Conservation (phyloP, 2,329 filamentous ascomycete species). For the Sporothrix curviconia region DNA sequence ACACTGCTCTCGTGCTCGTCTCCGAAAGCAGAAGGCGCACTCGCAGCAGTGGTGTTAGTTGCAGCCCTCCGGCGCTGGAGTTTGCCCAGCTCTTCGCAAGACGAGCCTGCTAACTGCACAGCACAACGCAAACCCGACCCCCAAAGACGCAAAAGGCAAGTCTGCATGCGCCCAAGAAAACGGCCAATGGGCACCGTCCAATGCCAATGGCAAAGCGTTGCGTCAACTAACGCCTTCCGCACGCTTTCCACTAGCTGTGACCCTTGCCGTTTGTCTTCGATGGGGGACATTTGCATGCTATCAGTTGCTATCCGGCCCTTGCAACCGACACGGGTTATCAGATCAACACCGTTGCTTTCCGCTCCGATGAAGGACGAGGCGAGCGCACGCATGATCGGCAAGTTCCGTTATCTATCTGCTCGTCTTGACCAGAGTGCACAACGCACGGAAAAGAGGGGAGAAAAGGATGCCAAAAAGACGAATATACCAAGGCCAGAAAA, state of each 20-base stretch:
- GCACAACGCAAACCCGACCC: not conserved
- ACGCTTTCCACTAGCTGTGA: not conserved
- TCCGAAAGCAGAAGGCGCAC: not conserved
- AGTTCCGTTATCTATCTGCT: too few relatives aligned
- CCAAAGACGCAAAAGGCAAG: constrained; percentile 11
- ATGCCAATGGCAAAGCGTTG: constrained; percentile 1
- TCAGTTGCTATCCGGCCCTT: not conserved
- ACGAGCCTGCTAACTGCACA: not conserved
- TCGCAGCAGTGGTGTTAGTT: not conserved
- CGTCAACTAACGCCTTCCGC: constrained; percentile 4
- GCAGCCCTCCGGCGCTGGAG: not conserved
- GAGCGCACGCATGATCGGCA: too few relatives aligned
- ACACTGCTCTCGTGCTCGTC: not conserved
- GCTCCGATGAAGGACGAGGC: too few relatives aligned
- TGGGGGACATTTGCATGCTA: not conserved
- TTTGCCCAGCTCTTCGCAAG: not conserved
- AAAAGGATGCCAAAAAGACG: too few relatives aligned
- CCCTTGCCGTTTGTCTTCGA: constrained; percentile 1
- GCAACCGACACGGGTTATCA: too few relatives aligned
- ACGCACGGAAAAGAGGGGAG: too few relatives aligned
- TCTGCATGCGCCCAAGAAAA: constrained; percentile 1
- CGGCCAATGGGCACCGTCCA: constrained; percentile 7
- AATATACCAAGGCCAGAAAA: too few relatives aligned
- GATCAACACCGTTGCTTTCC: too few relatives aligned
- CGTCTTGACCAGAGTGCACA: too few relatives aligned